These are phyloP conservation scores for Toxicodendron radicans DNA, from an alignment of 345 rosid genomes.

Conservation along the genomic window DNA sequence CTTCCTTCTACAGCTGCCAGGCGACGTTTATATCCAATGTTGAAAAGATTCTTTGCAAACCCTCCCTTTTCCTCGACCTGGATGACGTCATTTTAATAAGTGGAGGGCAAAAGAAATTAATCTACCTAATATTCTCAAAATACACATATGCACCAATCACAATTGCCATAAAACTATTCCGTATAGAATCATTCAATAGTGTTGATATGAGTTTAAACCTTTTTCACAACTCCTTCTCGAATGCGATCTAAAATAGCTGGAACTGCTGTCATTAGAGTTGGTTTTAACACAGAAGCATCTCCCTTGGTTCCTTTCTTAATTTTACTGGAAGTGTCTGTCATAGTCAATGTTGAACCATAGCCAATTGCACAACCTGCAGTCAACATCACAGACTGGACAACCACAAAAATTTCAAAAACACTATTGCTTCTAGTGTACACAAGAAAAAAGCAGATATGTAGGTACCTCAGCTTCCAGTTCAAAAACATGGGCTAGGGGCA, in stretches of 20 bases:
- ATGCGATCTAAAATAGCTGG: constrained; percentile 89
- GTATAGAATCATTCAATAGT: constrained; percentile 4
- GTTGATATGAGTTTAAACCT: constrained; percentile 35
- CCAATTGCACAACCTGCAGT: constrained; percentile 78
- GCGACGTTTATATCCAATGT: constrained; percentile 66
- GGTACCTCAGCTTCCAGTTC: constrained; percentile 91
- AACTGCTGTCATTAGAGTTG: constrained; percentile 86
- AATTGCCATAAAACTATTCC: background rate
- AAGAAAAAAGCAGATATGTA: constrained; percentile 16
- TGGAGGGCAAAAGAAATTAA: constrained; percentile 4
- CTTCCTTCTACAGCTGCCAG: constrained; percentile 79
- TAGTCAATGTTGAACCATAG: constrained; percentile 79
- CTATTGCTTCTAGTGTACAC: background rate
- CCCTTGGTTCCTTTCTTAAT: constrained; percentile 89
- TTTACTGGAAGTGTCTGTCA: constrained; percentile 81
- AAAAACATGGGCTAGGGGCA: constrained; percentile 95
- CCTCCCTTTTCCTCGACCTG: constrained; percentile 90
- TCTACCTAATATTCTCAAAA: background rate
- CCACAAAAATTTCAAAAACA: constrained; percentile 27
- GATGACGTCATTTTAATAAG: constrained; percentile 11
- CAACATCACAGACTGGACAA: constrained; percentile 61
- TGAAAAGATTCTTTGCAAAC: constrained; percentile 59
- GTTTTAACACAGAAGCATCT: constrained; percentile 76
- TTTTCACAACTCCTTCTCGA: constrained; percentile 77
- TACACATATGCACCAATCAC: background rate